Conservation (phyloP, 1,139 yeast genomes). For the Hyphopichia buzzinii region DNA sequence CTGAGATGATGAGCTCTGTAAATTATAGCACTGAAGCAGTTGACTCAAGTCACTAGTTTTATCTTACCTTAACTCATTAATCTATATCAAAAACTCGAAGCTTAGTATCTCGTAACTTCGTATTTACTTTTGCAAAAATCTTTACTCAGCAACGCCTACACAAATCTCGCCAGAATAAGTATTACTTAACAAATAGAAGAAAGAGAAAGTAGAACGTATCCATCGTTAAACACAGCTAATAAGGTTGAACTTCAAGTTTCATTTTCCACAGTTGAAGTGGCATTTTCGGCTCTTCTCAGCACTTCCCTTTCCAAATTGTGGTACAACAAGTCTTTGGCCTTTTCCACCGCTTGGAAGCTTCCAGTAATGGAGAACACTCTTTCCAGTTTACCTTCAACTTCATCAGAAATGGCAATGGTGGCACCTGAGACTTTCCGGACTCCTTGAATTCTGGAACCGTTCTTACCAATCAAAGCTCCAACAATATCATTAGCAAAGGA, state of each 20-base stretch:
- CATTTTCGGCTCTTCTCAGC: conserved; percentile 53
- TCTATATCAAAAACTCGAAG: no score
- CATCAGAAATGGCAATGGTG: conserved; percentile 73
- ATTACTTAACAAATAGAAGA: neutral
- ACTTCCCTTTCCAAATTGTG: conserved; percentile 79
- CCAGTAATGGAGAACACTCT: conserved; percentile 77
- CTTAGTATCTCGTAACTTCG: no score
- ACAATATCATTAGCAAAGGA: conserved; percentile 80
- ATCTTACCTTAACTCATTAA: no score
- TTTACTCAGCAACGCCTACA: no score
- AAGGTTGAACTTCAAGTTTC: neutral
- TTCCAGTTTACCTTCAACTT: conserved; percentile 61
- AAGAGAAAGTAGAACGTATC: neutral
- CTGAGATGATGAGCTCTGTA: no score
- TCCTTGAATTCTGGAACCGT: conserved; percentile 84
- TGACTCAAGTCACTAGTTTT: no score
- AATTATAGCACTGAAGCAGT: no score
- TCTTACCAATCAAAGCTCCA: conserved; percentile 87
- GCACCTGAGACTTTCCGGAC: conserved; percentile 81
- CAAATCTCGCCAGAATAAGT: no score
- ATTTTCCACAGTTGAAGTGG: neutral
- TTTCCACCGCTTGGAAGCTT: conserved; percentile 59
- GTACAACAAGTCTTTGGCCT: conserved; percentile 64
- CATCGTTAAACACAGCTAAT: neutral
- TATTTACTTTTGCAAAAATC: no score